A percentile compares a stretch with the other conserved stretches of the same genome.
phyloP scores from a whole-genome alignment of 1,139 yeast genomes.

The Insectozyma bohioensis region DNA sequence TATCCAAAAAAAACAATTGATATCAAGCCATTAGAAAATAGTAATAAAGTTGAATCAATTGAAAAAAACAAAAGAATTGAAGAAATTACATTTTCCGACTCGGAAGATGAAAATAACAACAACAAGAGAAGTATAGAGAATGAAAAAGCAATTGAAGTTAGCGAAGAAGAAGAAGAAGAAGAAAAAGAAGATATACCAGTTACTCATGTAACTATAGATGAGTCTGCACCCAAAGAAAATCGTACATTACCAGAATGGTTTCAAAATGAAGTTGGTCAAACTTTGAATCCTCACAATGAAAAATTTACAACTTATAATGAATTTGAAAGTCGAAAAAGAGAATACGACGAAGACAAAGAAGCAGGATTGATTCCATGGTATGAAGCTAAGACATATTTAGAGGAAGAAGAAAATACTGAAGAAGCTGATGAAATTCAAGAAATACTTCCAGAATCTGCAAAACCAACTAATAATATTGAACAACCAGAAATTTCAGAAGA shows the following conservation, averaged over 20 bases:
- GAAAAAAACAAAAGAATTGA: too few species aligned
- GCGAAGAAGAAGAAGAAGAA: constrained; percentile 3
- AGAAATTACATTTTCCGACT: constrained; percentile 1
- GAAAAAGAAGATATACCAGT: neutral
- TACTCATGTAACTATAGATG: constrained; percentile 5
- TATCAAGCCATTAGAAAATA: neutral
- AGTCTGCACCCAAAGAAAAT: constrained; percentile 6
- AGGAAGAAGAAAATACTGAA: constrained; percentile 9
- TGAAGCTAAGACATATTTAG: constrained; percentile 34
- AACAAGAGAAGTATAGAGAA: neutral
- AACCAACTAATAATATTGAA: neutral
- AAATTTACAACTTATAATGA: constrained; percentile 11
- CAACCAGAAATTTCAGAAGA: constrained; percentile 24
- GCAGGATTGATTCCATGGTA: constrained; percentile 52
- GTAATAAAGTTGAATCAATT: neutral
- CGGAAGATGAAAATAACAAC: neutral
- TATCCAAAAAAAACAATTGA: neutral
- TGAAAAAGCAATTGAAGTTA: neutral
- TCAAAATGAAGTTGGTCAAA: constrained; percentile 18
- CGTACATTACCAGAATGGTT: constrained; percentile 35
- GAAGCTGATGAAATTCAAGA: constrained; percentile 14
- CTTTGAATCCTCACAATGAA: constrained; percentile 16
- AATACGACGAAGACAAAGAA: constrained; percentile 41
- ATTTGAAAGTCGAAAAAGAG: constrained; percentile 8
- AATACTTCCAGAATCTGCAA: constrained; percentile 3